Percentiles rank a stretch among this genome's conserved stretches.
These are phyloP conservation scores for Trichocomaceae sp. DNA, from an alignment of 2,329 filamentous ascomycete genomes.

Conservation along the genomic window DNA sequence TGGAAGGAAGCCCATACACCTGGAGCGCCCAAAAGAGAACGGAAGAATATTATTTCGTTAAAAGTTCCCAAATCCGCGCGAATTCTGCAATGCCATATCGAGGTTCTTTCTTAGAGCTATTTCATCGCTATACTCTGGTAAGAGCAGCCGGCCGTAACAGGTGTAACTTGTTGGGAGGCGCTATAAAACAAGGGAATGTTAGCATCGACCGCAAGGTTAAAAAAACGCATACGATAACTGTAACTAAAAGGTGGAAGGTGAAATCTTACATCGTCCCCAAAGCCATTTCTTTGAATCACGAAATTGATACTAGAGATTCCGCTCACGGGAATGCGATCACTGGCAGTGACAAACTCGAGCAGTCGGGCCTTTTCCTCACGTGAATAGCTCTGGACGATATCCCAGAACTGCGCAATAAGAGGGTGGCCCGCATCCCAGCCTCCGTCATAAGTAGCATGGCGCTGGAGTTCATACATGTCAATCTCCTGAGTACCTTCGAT, in stretches of 20 bases:
- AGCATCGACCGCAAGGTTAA: conserved; percentile 4
- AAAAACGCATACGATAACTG: conserved; percentile 5
- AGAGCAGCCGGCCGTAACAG: conserved; percentile 79
- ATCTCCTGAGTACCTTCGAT: conserved; percentile 81
- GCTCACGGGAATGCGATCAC: conserved; percentile 80
- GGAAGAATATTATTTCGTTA: conserved; percentile 27
- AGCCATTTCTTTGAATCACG: conserved; percentile 69
- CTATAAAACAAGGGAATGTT: conserved; percentile 17
- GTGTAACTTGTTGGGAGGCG: conserved; percentile 79
- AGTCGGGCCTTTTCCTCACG: conserved; percentile 66
- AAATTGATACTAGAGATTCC: conserved; percentile 79
- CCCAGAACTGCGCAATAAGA: conserved; percentile 77
- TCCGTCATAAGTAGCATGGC: conserved; percentile 66
- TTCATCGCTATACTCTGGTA: conserved; percentile 72
- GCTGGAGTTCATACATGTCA: conserved; percentile 65
- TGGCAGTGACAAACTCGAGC: conserved; percentile 91
- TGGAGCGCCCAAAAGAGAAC: background rate
- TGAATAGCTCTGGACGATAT: conserved; percentile 59
- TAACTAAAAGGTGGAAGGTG: background rate
- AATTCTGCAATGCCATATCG: conserved; percentile 78
- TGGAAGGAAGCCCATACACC: background rate
- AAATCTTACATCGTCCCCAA: conserved; percentile 47
- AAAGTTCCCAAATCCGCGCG: conserved; percentile 80
- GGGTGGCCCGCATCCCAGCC: conserved; percentile 66
- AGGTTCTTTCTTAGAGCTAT: conserved; percentile 68